Base-by-base conservation (phyloP, 225 moss, liverwort and hornwort genomes). In the Bryum argenteum region DNA sequence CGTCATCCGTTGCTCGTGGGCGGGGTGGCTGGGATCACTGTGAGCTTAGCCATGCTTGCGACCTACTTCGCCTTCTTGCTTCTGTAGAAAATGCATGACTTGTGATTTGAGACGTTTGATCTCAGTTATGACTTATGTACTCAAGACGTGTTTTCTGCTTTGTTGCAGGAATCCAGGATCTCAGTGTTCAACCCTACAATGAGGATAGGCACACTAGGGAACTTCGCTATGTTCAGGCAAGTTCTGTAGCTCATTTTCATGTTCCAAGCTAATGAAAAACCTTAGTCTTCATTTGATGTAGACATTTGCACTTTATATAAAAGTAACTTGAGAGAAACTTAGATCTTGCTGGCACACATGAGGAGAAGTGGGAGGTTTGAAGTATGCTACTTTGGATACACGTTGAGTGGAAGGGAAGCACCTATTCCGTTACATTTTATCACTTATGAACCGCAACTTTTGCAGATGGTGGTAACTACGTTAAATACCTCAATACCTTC, bases 391-490 rank as follows among this genome's bases (percentile, higher is more conserved):
- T 63, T 65, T 15, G 15, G 67, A 6, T 58, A 18, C 37, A 56
- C 48, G 22, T 48, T 51, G 43, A 58, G 54, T 60, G 37, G 16
- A 51, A 43, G 3, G 61, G 28, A 68, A 63, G 17, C 19, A 53
- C 17, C 21, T n/a, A n/a, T 9, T 57, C 26, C 71, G 51, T 54
- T 71, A 45, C 47, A 26, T 22, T 38, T 70, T 50, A 56, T 64
- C 58, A 28, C 41, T 63, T 65, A 22, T 58, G 58, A 67, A 52
- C 55, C 65, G 61, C 11, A 61, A 77, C 24, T 57, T 74, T 21
- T 63, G 66, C 84, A 96, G 91, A 80, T 90, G 91, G 91, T 92
- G 53, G 90, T 97, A 42, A 86, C 93, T 66, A 93, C 93, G 38
- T 87, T 91, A 71, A 92, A 92, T 77, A 92, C 97, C 53, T 91